Base-by-base conservation (phyloP, 2,329 filamentous ascomycete species). In the Balansia obtecta region DNA sequence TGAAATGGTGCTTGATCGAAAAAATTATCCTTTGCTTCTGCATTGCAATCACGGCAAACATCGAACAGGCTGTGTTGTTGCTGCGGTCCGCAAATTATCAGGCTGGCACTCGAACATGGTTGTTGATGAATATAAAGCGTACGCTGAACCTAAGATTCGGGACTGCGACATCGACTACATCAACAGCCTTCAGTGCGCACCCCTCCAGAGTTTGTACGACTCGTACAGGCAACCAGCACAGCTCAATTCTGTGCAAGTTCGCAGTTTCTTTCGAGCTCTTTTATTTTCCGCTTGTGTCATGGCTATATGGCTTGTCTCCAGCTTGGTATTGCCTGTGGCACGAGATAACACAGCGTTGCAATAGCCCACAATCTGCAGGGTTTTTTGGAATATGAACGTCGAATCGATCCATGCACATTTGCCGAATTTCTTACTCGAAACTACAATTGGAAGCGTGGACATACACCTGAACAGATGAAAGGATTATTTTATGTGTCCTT, bases 41-140 rank as follows among this genome's bases (percentile, higher is more conserved):
- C 90, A 96, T 66, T 96, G 90, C 75, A 96, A 95, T 63, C 90
- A 95, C 58, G 90, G 90, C 63, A 93, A 87, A 76, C 90, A 96
- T 63, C 85, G 90, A 52, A 95, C 90, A 16, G 90, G 90, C 20
- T 95, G 89, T 61, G 84, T 93, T n/a, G 77, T 90, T 46, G 90
- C 82, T 16, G 82, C 86, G 51, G 76, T 94, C 54, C 82, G 89
- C 55, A 87, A 86, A 63, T 68, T 86, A 12, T 77, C 80, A 13
- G 80, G 85, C 13, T 87, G 86, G 82, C 70, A 80, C 16, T 64
- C 80, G 1, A 64, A 75, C 1, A 69, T 71, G 15, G 78, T 86
- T 37, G 65, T 93, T 37, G 73, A 79, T 47, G 90, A 96, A 65
- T 95, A 95, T 69, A 71, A 74, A 54, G 69, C 71, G 1, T 90